These are phyloP conservation scores for Pyricularia pennisetigena DNA, from an alignment of 2,329 filamentous ascomycete species.

Conservation along the genomic window DNA sequence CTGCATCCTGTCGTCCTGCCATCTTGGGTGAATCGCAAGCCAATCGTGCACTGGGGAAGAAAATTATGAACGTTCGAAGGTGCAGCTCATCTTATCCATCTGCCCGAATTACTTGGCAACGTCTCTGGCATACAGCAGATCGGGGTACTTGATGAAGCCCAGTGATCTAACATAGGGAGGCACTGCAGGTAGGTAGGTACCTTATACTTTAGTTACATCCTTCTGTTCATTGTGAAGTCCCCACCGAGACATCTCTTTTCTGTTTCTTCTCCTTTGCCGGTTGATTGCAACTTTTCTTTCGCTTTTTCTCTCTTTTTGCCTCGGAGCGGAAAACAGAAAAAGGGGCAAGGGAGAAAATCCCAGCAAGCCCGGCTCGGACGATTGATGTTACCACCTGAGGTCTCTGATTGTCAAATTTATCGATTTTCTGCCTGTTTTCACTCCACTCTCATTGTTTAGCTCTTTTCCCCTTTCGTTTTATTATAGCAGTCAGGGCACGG, in stretches of 20 bases:
- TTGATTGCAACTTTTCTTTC: not conserved
- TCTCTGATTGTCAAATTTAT: not conserved
- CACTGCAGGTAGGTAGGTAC: not conserved
- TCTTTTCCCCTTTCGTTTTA: not conserved
- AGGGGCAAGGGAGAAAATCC: not conserved
- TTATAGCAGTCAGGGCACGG: not conserved
- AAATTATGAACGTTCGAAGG: not conserved
- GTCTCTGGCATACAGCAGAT: not conserved
- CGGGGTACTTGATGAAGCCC: not conserved
- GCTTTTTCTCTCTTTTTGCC: not conserved
- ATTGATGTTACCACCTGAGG: not conserved
- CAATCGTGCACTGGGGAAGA: not conserved
- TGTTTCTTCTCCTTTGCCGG: not conserved
- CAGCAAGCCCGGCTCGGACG: not conserved
- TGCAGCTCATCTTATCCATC: not conserved
- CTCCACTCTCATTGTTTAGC: not conserved
- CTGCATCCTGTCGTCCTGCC: not conserved
- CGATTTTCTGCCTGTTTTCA: not conserved
- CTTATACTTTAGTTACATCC: not conserved
- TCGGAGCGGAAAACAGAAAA: not conserved
- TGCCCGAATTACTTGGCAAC: not conserved
- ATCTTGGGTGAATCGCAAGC: not conserved
- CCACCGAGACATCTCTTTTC: not conserved
- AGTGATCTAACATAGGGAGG: not conserved
- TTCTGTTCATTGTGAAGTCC: not conserved